These are phyloP conservation scores for Kwoniella europaea DNA, from an alignment of 768 basidiomycete species.

Conservation along the genomic window DNA sequence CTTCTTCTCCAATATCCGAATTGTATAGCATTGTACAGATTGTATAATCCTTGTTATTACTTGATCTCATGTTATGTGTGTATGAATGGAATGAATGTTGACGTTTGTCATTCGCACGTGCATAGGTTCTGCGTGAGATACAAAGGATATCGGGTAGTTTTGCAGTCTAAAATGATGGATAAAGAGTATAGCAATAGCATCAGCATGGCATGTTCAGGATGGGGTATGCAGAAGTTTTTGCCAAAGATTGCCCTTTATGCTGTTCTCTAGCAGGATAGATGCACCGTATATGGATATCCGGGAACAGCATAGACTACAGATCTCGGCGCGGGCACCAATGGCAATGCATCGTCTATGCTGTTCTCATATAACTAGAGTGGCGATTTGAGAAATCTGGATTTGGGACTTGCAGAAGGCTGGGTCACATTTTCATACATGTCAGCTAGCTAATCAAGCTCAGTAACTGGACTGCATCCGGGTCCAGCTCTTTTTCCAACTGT, in stretches of 20 bases:
- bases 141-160: not conserved
- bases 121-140: not conserved
- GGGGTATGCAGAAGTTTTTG: not conserved
- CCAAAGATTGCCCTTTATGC: not conserved
- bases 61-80: not conserved
- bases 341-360: not conserved
- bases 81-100: not conserved
- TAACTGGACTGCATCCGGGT: no score
- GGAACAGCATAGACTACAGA: not conserved
- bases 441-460: no score
- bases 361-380: not conserved
- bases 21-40: no score
- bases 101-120: no score
- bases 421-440: not conserved
- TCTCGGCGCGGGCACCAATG: not conserved
- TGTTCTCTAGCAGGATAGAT: not conserved
- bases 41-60: no score
- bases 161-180: not conserved
- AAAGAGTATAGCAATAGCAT: not conserved
- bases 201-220: not conserved
- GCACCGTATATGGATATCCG: not conserved
- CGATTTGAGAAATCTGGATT: not conserved
- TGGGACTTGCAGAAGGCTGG: not conserved
- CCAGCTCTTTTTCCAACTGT: no score
- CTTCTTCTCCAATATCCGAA: not conserved